Evolutionary conservation across 2,329 filamentous ascomycete genomes (phyloP), one percentile per base, ranked within the genome.

Genomic region (Sclerotinia spermophila): DNA sequence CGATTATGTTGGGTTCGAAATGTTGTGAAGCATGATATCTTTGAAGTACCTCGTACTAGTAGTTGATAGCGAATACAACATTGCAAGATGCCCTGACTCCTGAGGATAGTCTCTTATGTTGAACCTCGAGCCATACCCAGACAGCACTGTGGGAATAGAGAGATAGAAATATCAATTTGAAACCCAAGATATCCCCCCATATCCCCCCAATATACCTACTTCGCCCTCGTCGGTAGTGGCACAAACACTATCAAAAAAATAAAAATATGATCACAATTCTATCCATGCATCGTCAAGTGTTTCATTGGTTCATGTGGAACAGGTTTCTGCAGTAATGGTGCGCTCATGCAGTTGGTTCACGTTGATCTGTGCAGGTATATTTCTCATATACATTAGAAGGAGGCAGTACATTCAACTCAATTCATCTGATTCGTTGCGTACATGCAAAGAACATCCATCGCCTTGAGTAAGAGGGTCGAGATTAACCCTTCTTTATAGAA

Each of bases 291-390:
- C 21, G 5, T 40, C 21, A 5, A 60, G 24, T 27, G 2, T 60
- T 60, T 60, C 21, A 48, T 62, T 62, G 27, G 42, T n/a, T 17
- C 10, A 2, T 38, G 30, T 64, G 30, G 61, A 24, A 64, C 61
- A 48, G n/a, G 15, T 27, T 48, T 44, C 58, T 64, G 44, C 44
- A 19, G 42, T 62, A 40, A 45, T 62, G 27, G 19, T 48, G 24
- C 42, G 30, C 44, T 64, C 60, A 27, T 64, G 60, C 60, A 64
- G 61, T 33, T 38, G 30, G 13, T 64, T 64, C 61, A 38, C 19
- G 48, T 44, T 30, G 58, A 44, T 61, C 35, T 38, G 30, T 64
- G 61, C 44, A 64, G 44, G 24, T 64, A 38, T 7, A 27, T 21
- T n/a, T 60, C 58, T 40, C 38, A 19, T 27, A 5, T 11, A 42